Percentiles rank a stretch among this genome's conserved stretches.
Evolutionary conservation across 495 filamentous ascomycete genomes (phyloP).

Genomic region (Amniculicola lignicola): DNA sequence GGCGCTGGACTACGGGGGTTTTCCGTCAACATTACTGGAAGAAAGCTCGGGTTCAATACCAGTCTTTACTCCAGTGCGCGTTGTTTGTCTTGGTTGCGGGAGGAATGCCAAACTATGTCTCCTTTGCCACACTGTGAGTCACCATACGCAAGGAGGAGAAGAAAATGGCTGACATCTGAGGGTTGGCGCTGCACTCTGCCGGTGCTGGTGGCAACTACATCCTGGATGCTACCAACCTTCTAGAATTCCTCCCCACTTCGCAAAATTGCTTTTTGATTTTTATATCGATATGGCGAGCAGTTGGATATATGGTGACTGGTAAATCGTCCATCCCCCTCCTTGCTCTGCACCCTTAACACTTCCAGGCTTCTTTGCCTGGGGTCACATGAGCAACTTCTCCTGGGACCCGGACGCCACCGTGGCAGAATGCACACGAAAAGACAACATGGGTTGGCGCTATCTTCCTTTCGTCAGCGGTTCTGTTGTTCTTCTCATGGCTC

Average conservation of each 20-base stretch:
- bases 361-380: conserved; percentile 48
- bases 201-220: conserved; percentile 43
- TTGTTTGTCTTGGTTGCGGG: conserved; percentile 39
- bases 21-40: conserved; percentile 45
- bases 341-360: no score
- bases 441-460: conserved; percentile 44
- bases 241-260: conserved; percentile 40
- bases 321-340: no score
- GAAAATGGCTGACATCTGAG: conserved; percentile 6
- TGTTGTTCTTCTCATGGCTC: conserved; percentile 35
- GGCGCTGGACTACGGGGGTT: conserved; percentile 46
- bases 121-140: conserved; percentile 38
- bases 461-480: conserved; percentile 39
- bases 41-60: conserved; percentile 46
- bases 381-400: conserved; percentile 44
- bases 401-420: conserved; percentile 35
- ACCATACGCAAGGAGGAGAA: not conserved
- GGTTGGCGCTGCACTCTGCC: conserved; percentile 45
- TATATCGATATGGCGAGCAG: conserved; percentile 43
- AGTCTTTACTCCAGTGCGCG: conserved; percentile 44
- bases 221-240: conserved; percentile 41
- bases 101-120: conserved; percentile 40
- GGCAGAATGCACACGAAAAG: conserved; percentile 28
- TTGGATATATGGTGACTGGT: conserved; percentile 43
- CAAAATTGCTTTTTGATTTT: conserved; percentile 44